Conservation (phyloP, 2,329 filamentous ascomycete genomes). For the Neurospora crassa region DNA sequence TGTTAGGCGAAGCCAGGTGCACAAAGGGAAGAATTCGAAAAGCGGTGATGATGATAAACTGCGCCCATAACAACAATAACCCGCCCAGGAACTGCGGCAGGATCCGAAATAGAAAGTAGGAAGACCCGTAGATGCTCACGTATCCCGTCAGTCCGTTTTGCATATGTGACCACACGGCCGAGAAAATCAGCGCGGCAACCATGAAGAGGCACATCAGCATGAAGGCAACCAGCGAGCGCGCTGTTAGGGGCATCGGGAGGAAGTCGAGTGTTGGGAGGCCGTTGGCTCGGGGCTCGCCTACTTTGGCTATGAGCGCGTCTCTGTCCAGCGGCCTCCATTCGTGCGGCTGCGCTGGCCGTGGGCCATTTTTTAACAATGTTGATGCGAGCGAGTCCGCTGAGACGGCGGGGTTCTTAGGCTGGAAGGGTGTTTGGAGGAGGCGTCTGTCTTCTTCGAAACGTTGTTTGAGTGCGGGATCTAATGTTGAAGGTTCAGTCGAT, state of each 20-base stretch:
- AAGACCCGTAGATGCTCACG: slow-evolving; percentile 55
- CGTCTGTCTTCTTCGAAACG: background rate
- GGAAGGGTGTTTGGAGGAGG: slow-evolving; percentile 1
- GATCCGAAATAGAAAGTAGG: slow-evolving; percentile 82
- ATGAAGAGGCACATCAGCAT: slow-evolving; percentile 57
- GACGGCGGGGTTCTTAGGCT: slow-evolving; percentile 9
- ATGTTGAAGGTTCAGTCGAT: background rate
- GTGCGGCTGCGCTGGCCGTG: slow-evolving; percentile 13
- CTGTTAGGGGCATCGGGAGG: slow-evolving; percentile 61
- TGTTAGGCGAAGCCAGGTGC: slow-evolving; percentile 59
- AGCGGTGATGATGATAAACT: slow-evolving; percentile 65
- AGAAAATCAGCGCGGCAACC: slow-evolving; percentile 62
- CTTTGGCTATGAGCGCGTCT: slow-evolving; percentile 19
- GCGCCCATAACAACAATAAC: slow-evolving; percentile 64
- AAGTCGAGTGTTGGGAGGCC: slow-evolving; percentile 50
- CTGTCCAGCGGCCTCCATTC: slow-evolving; percentile 22
- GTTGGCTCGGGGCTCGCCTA: slow-evolving; percentile 29
- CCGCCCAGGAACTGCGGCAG: slow-evolving; percentile 70
- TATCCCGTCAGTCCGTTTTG: slow-evolving; percentile 61
- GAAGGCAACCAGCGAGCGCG: slow-evolving; percentile 51
- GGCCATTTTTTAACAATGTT: slow-evolving; percentile 13
- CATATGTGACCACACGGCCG: slow-evolving; percentile 55
- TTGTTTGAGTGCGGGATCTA: background rate
- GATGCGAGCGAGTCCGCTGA: slow-evolving; percentile 19
- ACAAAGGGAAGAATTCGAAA: slow-evolving; percentile 70